Evolutionary conservation across 371 early-diverging fungal species (phyloP), one percentile per base, ranked within the genome.

Genomic region (Mucor indicus): DNA sequence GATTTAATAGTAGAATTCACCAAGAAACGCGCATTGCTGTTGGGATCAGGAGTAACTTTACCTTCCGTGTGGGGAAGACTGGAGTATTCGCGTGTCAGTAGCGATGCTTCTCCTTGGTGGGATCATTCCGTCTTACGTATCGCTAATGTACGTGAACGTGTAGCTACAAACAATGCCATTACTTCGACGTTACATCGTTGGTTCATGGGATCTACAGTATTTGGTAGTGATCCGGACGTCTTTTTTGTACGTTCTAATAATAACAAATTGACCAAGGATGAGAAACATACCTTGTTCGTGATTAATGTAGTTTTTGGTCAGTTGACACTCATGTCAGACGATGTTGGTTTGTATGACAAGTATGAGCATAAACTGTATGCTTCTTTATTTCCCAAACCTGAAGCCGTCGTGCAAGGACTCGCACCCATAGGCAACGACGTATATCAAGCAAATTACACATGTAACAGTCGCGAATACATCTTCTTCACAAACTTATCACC

Each of bases 181-280:
- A 61, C 64, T 0, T 79, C 79, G 6, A 78, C 80, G 0, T 42
- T 82, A 15, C 52, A 57, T 16, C 72, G 83, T 1, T 82, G 80
- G 80, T 57, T 67, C 13, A 58, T 82, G 60, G 67, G 66, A 0
- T 71, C 68, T 10, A 70, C 76, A n/a, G 64, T 79, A 57, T 78
- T 79, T 65, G 83, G 83, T 16, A 80, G 78, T 45, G 83, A 82
- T 31, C 80, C 83, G 0, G 83, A 82, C 27, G 83, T 82, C 22
- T 74, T 71, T 57, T 75, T 79, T 35, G 33, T 79, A 16, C 64
- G 83, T 1, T 64, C 73, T 3, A 60, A 66, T 48, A 72, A 77
- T 42, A 75, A 78, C 48, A 65, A 72, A 43, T 55, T 82, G 5
- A 75, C 49, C 7, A 38, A 45, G 5, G 61, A 63, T 4, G 80